phyloP scores from a whole-genome alignment of 2,329 filamentous ascomycete species.

The Dryadomyces sulphureus region DNA sequence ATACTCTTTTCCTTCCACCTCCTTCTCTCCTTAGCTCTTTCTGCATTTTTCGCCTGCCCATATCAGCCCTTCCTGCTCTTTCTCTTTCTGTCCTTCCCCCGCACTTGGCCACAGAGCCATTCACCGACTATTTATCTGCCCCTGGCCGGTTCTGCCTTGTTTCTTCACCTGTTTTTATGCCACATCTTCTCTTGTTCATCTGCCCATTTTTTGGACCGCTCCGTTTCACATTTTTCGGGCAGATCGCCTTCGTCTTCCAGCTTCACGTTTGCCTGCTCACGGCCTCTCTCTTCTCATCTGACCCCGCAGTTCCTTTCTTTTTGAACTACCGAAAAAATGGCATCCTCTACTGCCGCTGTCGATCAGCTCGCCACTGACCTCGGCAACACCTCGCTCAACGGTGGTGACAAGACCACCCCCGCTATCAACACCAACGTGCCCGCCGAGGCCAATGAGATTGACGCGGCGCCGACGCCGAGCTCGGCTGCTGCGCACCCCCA shows the following conservation, averaged over 20 bases:
- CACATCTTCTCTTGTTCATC: too few species aligned
- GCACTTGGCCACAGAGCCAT: neutral
- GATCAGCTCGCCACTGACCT: constrained; percentile 72
- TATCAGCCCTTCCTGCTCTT: neutral
- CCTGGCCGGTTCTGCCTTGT: too few species aligned
- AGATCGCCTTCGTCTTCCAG: neutral
- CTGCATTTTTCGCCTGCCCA: neutral
- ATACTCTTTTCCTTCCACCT: too few species aligned
- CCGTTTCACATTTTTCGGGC: neutral
- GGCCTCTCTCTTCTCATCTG: neutral
- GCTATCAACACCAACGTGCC: constrained; percentile 61
- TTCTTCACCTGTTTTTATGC: neutral
- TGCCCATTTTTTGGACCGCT: neutral
- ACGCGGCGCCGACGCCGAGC: constrained; percentile 55
- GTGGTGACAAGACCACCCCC: constrained; percentile 48
- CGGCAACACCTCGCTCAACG: constrained; percentile 55
- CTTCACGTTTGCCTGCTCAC: neutral
- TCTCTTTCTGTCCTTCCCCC: neutral
- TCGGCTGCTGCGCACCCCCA: constrained; percentile 65
- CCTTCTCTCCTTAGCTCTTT: neutral
- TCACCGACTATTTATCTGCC: neutral
- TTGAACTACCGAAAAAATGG: constrained; percentile 33
- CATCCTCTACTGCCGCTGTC: constrained; percentile 46
- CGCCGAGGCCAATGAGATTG: constrained; percentile 39
- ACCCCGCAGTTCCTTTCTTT: constrained; percentile 11